Base-by-base conservation (phyloP, 2,329 filamentous ascomycete genomes). In the Ustilaginoidea virens region DNA sequence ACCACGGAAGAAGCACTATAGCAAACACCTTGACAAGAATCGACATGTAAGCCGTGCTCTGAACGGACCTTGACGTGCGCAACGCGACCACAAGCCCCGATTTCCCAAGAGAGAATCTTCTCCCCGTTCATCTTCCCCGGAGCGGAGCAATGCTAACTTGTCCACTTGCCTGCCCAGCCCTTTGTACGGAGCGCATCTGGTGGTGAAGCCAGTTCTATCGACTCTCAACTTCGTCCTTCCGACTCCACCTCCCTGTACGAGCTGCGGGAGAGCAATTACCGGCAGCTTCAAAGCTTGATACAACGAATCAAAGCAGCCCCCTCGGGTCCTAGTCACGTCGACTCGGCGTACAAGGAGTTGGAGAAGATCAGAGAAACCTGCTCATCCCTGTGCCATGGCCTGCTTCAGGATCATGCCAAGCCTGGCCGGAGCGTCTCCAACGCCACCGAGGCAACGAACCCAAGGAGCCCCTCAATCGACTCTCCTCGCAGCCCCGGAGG, bases 341-440 rank as follows among this genome's bases (percentile, higher is more conserved):
- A 64, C 32, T 45, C 49, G 3, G 55, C 54, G 5, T 65, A 56
- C 38, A 55, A 58, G 15, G 50, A 58, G 5, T 65, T 62, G 26
- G 38, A 40, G 29, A 63, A 54, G 35, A 37, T 57, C 27, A 54
- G 46, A 30, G 55, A 60, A 2, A 49, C 48, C 29, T 58, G 56
- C 32, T 33, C 49, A n/a, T 43, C 44, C 2, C 39, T 61, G n/a
- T 63, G 58, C 29, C 45, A 47, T 27, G 43, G 45, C 13, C 47
- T 63, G 8, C 40, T 61, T 6, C 47, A 51, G 4, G 58, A 59
- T 12, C 55, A 58, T 31, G 46, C 57, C 36, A 48, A 44, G 33
- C 41, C 46, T 8, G 37, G 35, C 10, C 39, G 38, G 14, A 31
- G 38, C 18, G 26, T 30, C 15, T 36, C 36, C 17, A 43, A 28